Conservation (phyloP, 2,329 filamentous ascomycete genomes). For the Cordyceps sp. region DNA sequence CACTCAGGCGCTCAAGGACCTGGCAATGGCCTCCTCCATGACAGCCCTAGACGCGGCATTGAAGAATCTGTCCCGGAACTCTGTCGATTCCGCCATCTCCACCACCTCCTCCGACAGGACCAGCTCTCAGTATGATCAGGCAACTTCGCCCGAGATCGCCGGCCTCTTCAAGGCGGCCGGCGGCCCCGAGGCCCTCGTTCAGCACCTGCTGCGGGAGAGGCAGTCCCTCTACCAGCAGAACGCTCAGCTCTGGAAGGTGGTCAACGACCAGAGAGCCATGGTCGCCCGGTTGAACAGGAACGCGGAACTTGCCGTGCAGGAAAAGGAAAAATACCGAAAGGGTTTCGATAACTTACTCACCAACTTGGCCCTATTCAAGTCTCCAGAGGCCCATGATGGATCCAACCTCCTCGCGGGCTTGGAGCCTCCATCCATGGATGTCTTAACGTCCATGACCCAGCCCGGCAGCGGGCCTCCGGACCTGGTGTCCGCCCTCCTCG, state of each 20-base stretch:
- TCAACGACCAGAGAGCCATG: neutral
- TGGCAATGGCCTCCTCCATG: too few relatives aligned
- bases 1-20: too few relatives aligned
- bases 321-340: neutral
- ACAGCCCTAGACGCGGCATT: too few relatives aligned
- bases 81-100: too few relatives aligned
- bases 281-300: neutral
- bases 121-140: too few relatives aligned
- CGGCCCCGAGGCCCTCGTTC: constrained; percentile 75
- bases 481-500: too few relatives aligned
- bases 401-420: neutral
- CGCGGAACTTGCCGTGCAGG: neutral
- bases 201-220: constrained; percentile 82
- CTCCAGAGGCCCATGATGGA: neutral
- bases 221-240: constrained; percentile 40
- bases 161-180: constrained; percentile 70
- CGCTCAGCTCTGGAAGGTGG: neutral
- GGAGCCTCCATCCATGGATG: neutral
- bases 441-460: neutral
- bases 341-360: neutral
- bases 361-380: constrained; percentile 7
- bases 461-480: too few relatives aligned
- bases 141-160: constrained; percentile 65
- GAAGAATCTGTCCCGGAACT: too few relatives aligned
- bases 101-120: too few relatives aligned